Conservation (phyloP, 208 protist species). For the Trypanosoma boissoni region DNA sequence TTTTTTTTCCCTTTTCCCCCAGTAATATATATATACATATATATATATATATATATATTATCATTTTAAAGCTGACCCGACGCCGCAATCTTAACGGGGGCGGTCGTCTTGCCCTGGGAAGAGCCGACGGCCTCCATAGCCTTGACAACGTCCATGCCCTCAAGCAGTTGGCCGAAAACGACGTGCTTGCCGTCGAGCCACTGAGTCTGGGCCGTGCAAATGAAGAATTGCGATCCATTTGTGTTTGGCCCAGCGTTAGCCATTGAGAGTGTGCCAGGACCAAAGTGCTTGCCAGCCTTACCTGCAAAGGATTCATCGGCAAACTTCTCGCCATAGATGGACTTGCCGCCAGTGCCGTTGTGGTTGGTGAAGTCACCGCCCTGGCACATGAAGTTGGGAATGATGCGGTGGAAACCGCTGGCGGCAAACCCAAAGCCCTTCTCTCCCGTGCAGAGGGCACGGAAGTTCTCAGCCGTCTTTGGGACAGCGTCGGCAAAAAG, state of each 20-base stretch:
- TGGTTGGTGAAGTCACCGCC: constrained; percentile 91
- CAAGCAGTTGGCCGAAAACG: constrained; percentile 94
- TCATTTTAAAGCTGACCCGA: constrained; percentile 61
- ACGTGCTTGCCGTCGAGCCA: constrained; percentile 96
- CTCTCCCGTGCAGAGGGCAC: constrained; percentile 71
- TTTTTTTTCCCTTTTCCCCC: neutral
- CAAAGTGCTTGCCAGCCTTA: constrained; percentile 73
- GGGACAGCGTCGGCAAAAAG: constrained; percentile 73
- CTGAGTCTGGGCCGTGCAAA: constrained; percentile 65
- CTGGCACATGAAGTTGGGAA: constrained; percentile 83
- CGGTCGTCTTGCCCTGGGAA: constrained; percentile 40
- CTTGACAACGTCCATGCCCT: constrained; percentile 86
- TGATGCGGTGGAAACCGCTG: constrained; percentile 89
- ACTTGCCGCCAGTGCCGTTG: constrained; percentile 81
- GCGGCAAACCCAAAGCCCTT: constrained; percentile 82
- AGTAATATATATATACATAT: constrained; percentile 2
- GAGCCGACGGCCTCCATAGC: constrained; percentile 80
- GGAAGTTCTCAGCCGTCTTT: constrained; percentile 90
- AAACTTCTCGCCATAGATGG: constrained; percentile 83
- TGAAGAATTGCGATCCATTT: constrained; percentile 81
- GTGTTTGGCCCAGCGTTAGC: constrained; percentile 71
- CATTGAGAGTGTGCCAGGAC: constrained; percentile 57
- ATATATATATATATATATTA: constrained; percentile 6
- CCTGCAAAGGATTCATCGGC: constrained; percentile 85
- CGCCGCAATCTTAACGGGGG: constrained; percentile 60